These are phyloP conservation scores for Liriodendron chinense DNA, from an alignment of 164 flowering plant genomes.

Conservation along the genomic window DNA sequence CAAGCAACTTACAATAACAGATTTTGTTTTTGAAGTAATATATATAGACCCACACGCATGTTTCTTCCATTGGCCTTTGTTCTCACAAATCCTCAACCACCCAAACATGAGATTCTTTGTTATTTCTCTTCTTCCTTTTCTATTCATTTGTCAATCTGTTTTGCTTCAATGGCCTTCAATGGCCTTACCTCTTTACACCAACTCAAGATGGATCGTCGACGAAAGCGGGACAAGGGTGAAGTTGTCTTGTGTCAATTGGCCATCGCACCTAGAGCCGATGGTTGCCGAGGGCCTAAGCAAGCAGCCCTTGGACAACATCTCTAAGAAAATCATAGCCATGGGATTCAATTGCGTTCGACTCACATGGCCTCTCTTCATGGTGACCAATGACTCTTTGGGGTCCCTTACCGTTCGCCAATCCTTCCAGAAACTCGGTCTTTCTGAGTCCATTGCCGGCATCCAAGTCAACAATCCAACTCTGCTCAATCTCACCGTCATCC, in stretches of 20 bases:
- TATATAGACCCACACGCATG: neutral
- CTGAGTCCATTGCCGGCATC: slow-evolving; percentile 54
- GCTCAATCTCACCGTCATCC: slow-evolving; percentile 59
- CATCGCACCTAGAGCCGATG: slow-evolving; percentile 60
- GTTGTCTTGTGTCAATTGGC: slow-evolving; percentile 85
- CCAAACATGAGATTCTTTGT: slow-evolving; percentile 4
- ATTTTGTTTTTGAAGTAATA: neutral
- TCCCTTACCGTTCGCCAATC: slow-evolving; percentile 68
- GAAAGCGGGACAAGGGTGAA: slow-evolving; percentile 61
- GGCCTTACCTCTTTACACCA: slow-evolving; percentile 55
- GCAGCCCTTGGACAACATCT: slow-evolving; percentile 62
- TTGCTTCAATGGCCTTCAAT: neutral
- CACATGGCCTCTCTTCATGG: slow-evolving; percentile 76
- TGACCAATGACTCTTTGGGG: slow-evolving; percentile 55
- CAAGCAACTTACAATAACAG: slow-evolving; percentile 8
- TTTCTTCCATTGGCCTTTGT: neutral
- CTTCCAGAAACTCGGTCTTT: slow-evolving; percentile 53
- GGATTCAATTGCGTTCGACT: slow-evolving; percentile 89
- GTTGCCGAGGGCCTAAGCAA: slow-evolving; percentile 91
- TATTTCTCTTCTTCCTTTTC: neutral
- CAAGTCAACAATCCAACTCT: slow-evolving; percentile 66
- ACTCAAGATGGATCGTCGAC: slow-evolving; percentile 79
- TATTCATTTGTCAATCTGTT: neutral
- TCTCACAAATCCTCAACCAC: neutral
- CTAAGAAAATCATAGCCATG: slow-evolving; percentile 43